A percentile compares a stretch with the other conserved stretches of the same genome.
Conservation (phyloP, 2,329 filamentous ascomycete genomes). For the Ascochyta rabiei region DNA sequence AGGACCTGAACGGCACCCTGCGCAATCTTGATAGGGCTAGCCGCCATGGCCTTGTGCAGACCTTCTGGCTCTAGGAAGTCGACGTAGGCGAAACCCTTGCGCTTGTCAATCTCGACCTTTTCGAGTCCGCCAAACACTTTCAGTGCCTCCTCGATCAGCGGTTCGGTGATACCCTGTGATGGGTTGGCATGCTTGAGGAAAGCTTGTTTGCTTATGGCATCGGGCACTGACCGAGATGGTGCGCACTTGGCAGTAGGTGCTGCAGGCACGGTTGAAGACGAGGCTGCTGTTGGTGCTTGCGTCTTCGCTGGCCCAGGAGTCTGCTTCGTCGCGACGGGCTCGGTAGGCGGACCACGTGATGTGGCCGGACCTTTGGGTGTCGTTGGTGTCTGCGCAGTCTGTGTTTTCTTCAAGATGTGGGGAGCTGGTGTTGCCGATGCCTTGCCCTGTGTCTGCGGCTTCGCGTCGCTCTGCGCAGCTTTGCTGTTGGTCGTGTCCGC, state of each 20-base stretch:
- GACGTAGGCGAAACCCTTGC: constrained; percentile 93
- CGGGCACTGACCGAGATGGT: constrained; percentile 29
- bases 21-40: constrained; percentile 80
- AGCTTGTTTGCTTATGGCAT: constrained; percentile 57
- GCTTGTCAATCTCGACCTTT: constrained; percentile 89
- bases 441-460: constrained; percentile 35
- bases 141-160: constrained; percentile 76
- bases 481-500: constrained; percentile 44
- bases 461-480: constrained; percentile 26
- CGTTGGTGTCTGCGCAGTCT: constrained; percentile 28
- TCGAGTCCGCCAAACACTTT: constrained; percentile 74
- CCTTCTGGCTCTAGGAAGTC: constrained; percentile 78
- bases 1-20: constrained; percentile 87
- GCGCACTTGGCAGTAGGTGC: constrained; percentile 18
- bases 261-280: constrained; percentile 22
- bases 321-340: constrained; percentile 35
- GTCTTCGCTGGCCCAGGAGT: constrained; percentile 23
- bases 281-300: constrained; percentile 21
- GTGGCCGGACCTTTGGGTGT: constrained; percentile 41
- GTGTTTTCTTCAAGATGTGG: constrained; percentile 50
- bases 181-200: constrained; percentile 69
- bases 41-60: constrained; percentile 78
- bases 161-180: constrained; percentile 89
- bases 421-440: constrained; percentile 34
- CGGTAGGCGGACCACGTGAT: constrained; percentile 36